phyloP scores from a whole-genome alignment of 768 basidiomycete genomes.

The Suillus hirtellus region DNA sequence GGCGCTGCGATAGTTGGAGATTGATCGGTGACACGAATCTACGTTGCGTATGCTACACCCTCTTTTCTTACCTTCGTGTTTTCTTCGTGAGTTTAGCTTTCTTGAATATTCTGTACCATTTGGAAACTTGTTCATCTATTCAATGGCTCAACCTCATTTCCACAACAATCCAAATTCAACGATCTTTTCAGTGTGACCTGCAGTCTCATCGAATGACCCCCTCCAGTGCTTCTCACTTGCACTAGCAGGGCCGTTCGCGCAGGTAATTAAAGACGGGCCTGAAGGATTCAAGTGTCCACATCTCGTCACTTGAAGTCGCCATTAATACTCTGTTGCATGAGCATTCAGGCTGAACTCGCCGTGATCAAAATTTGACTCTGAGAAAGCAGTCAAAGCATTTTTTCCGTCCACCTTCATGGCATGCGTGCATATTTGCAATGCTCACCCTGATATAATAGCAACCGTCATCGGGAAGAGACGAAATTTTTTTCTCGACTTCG shows the following conservation, averaged over 20 bases:
- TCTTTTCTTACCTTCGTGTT: background rate
- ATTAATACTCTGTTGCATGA: background rate
- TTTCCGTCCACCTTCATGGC: slow-evolving; percentile 42
- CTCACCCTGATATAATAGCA: slow-evolving; percentile 29
- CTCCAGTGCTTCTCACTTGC: background rate
- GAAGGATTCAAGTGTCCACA: background rate
- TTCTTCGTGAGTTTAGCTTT: background rate
- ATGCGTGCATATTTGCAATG: background rate
- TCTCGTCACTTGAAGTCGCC: background rate
- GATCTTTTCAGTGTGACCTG: background rate
- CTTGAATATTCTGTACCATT: background rate
- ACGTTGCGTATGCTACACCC: background rate
- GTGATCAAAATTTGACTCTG: slow-evolving; percentile 17
- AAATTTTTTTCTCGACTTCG: slow-evolving; percentile 18
- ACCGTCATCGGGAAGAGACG: slow-evolving; percentile 51
- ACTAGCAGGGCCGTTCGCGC: background rate
- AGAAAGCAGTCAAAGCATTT: slow-evolving; percentile 35
- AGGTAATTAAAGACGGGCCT: background rate
- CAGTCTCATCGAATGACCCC: background rate
- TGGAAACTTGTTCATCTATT: background rate
- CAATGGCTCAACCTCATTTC: background rate
- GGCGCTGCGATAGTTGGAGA: background rate
- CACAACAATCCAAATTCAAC: background rate
- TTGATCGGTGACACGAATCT: background rate
- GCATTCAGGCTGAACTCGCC: background rate